phyloP scores from a whole-genome alignment of 805 yeast genomes.

The Saturnispora hagleri region DNA sequence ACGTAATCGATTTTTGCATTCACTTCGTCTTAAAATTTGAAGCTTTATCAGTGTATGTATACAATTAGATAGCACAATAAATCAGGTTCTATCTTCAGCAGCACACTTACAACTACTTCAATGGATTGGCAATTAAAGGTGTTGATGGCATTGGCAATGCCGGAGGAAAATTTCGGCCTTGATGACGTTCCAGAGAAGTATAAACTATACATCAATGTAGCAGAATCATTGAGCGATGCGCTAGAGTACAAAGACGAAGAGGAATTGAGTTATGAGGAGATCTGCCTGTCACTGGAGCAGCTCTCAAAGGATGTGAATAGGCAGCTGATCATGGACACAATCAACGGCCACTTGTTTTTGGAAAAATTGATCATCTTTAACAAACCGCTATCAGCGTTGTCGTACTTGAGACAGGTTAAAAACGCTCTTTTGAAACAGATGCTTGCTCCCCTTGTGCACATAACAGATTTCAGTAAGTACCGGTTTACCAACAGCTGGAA shows the following conservation, averaged over 20 bases:
- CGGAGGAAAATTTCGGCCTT: background rate
- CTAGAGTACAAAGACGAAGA: background rate
- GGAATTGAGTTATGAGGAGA: background rate
- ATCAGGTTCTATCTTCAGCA: background rate
- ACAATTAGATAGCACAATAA: background rate
- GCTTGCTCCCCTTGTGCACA: slow-evolving; percentile 1
- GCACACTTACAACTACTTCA: background rate
- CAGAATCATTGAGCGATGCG: background rate
- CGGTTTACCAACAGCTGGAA: slow-evolving; percentile 1
- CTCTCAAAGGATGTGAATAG: background rate
- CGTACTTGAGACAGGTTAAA: background rate
- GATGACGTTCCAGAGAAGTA: slow-evolving; percentile 1
- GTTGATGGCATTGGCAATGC: background rate
- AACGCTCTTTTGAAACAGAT: background rate
- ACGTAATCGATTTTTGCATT: no score
- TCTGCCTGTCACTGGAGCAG: background rate
- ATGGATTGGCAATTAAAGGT: slow-evolving; percentile 7
- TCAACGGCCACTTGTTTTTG: slow-evolving; percentile 7
- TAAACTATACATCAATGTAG: background rate
- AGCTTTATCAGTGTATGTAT: no score
- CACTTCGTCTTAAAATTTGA: no score
- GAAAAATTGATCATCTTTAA: slow-evolving; percentile 3
- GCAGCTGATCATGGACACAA: background rate
- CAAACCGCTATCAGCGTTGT: background rate
- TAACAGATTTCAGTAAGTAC: background rate